Evolutionary conservation across 106 monocot genomes (phyloP).

Genomic region (Acorus gramineus): DNA sequence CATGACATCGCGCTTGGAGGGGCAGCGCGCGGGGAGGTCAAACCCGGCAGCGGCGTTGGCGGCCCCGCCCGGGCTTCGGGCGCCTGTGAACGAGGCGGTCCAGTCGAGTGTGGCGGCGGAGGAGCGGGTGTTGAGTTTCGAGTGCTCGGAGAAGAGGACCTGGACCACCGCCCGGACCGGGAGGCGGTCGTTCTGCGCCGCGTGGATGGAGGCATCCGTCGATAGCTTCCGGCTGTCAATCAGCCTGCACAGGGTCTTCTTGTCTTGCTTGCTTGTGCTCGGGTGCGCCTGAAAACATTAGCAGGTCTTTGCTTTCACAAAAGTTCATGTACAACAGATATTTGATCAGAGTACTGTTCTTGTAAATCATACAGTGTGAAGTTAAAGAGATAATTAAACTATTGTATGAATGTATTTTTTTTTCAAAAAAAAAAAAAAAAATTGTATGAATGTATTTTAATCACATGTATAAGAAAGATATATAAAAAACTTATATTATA

Average conservation of each 20-base stretch:
- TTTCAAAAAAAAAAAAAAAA: too few relatives aligned
- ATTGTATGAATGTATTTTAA: too few relatives aligned
- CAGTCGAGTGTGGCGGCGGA: conserved; percentile 10
- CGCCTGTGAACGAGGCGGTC: conserved; percentile 39
- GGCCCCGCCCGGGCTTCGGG: conserved; percentile 21
- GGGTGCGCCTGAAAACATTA: conserved; percentile 48
- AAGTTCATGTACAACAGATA: too few relatives aligned
- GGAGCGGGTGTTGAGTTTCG: conserved; percentile 30
- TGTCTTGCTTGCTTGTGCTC: conserved; percentile 46
- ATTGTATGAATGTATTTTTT: too few relatives aligned
- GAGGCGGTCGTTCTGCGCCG: conserved; percentile 74
- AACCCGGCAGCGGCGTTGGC: conserved; percentile 18
- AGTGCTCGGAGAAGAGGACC: conserved; percentile 62
- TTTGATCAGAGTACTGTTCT: too few relatives aligned
- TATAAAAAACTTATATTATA: too few relatives aligned
- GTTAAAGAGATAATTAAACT: too few relatives aligned
- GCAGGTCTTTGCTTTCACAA: too few relatives aligned
- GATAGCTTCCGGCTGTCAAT: conserved; percentile 69
- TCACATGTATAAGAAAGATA: too few relatives aligned
- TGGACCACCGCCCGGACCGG: conserved; percentile 64
- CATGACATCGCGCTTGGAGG: conserved; percentile 54
- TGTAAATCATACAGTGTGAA: too few relatives aligned
- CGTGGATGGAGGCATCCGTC: conserved; percentile 59
- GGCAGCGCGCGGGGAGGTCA: conserved; percentile 44
- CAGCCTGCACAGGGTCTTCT: conserved; percentile 48